Evolutionary conservation across 345 rosid species (phyloP).

Genomic region (Geranium rotundifolium): DNA sequence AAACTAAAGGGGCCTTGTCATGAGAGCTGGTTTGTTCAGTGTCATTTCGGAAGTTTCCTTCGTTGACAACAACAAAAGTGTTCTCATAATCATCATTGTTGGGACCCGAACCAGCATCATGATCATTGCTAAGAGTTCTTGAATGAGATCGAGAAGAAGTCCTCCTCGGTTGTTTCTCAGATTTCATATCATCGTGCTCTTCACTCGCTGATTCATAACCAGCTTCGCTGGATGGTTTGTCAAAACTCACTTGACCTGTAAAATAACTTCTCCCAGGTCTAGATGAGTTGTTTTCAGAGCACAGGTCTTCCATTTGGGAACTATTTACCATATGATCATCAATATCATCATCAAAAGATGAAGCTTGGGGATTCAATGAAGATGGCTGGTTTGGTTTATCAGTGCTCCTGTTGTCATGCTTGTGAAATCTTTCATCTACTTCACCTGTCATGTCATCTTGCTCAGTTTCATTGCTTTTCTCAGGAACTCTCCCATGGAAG

Average conservation of each 20-base stretch:
- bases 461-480: conserved; percentile 11
- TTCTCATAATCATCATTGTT: background rate
- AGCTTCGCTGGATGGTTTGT: conserved; percentile 29
- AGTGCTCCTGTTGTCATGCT: conserved; percentile 13
- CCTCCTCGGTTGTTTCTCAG: background rate
- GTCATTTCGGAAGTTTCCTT: background rate
- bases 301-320: conserved; percentile 19
- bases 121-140: background rate
- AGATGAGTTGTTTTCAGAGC: conserved; percentile 34
- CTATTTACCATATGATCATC: conserved; percentile 6
- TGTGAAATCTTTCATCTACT: conserved; percentile 16
- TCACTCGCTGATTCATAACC: conserved; percentile 15
- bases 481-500: conserved; percentile 14
- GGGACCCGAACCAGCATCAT: background rate
- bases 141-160: conserved; percentile 3
- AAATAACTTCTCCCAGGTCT: conserved; percentile 16
- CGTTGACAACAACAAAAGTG: background rate
- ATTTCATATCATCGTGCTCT: conserved; percentile 1
- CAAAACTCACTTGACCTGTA: conserved; percentile 20
- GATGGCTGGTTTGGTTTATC: conserved; percentile 13
- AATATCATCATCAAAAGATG: conserved; percentile 12
- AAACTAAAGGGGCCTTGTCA: background rate
- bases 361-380: conserved; percentile 22
- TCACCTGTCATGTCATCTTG: conserved; percentile 17
- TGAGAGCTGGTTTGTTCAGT: background rate